A percentile compares a stretch with the other conserved stretches of the same genome.
phyloP scores from a whole-genome alignment of 345 rosid species.

The Atalantia buxifolia region DNA sequence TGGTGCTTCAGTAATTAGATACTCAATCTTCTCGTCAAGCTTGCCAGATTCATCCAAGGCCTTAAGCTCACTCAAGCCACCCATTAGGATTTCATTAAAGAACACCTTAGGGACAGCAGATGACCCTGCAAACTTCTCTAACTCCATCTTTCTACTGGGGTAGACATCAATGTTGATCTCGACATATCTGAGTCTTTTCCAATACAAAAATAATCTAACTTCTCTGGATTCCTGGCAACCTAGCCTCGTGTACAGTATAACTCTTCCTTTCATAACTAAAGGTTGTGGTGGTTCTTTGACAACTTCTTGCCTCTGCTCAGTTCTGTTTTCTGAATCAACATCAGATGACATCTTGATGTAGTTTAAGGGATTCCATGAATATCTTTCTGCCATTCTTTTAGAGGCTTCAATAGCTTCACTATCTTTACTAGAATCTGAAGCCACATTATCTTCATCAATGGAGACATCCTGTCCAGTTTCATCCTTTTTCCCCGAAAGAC shows the following conservation, averaged over 20 bases:
- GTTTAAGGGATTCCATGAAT: slow-evolving; percentile 67
- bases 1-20: slow-evolving; percentile 53
- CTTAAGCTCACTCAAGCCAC: slow-evolving; percentile 59
- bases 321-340: slow-evolving; percentile 33
- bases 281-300: slow-evolving; percentile 33
- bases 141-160: slow-evolving; percentile 65
- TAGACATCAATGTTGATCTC: slow-evolving; percentile 81
- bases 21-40: slow-evolving; percentile 66
- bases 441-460: slow-evolving; percentile 26
- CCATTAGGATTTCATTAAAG: slow-evolving; percentile 67
- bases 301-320: slow-evolving; percentile 23
- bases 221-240: slow-evolving; percentile 62
- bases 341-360: slow-evolving; percentile 49
- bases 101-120: slow-evolving; percentile 66
- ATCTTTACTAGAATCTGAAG: slow-evolving; percentile 27
- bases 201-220: slow-evolving; percentile 53
- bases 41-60: slow-evolving; percentile 57
- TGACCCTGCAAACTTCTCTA: slow-evolving; percentile 65
- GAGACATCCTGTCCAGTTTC: slow-evolving; percentile 22
- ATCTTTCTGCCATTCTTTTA: slow-evolving; percentile 36
- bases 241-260: slow-evolving; percentile 65
- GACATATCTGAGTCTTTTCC: slow-evolving; percentile 63
- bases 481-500: slow-evolving; percentile 45
- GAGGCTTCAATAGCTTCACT: slow-evolving; percentile 30
- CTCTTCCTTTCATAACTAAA: slow-evolving; percentile 60